phyloP scores from a whole-genome alignment of 805 yeast genomes.

The Zygosaccharomyces siamensis region DNA sequence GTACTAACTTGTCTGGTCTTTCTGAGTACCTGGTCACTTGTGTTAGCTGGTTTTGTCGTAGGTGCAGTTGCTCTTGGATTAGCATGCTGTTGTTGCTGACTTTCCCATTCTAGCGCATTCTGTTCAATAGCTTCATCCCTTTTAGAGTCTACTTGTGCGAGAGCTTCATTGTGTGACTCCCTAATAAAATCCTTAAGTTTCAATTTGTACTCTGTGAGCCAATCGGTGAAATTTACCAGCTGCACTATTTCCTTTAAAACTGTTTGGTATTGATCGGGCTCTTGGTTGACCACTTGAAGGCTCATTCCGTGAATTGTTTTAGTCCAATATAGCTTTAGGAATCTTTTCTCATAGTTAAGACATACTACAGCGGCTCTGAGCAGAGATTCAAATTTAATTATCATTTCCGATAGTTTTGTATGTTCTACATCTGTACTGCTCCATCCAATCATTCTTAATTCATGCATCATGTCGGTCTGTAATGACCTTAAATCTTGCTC shows the following conservation, averaged over 20 bases:
- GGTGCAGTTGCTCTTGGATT: background rate
- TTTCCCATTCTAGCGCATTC: conserved; percentile 8
- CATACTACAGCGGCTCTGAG: conserved; percentile 14
- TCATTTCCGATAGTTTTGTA: conserved; percentile 8
- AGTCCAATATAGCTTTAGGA: conserved; percentile 17
- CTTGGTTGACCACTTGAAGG: background rate
- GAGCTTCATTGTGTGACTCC: conserved; percentile 3
- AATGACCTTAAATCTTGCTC: conserved; percentile 2
- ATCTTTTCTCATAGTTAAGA: conserved; percentile 16
- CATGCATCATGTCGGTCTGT: conserved; percentile 4
- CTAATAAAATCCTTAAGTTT: conserved; percentile 6
- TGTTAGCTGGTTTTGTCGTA: conserved; percentile 6
- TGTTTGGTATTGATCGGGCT: background rate
- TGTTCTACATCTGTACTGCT: background rate
- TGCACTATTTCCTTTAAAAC: conserved; percentile 1
- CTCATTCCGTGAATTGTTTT: conserved; percentile 5
- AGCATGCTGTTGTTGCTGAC: background rate
- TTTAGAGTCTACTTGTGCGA: conserved; percentile 15
- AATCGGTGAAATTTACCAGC: conserved; percentile 16
- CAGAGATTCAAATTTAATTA: conserved; percentile 18
- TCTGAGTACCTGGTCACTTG: conserved; percentile 27
- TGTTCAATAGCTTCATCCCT: conserved; percentile 20
- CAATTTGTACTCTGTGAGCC: conserved; percentile 21
- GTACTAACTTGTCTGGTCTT: conserved; percentile 31
- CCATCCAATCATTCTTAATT: background rate